Base-by-base conservation (phyloP, 1,284 basidiomycete genomes). In the Porphyrellus sp. region DNA sequence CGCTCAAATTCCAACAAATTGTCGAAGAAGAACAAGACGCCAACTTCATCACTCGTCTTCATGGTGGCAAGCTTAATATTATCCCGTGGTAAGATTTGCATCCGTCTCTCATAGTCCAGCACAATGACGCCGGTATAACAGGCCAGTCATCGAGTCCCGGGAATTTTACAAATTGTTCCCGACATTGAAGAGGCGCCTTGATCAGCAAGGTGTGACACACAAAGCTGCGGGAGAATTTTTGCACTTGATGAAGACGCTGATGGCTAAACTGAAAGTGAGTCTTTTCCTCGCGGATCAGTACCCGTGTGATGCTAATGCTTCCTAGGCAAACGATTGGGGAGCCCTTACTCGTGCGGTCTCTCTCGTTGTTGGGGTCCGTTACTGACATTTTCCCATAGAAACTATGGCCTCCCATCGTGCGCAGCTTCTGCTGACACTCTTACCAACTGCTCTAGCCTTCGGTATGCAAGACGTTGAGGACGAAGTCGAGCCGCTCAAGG, bases 231-330 rank as follows among this genome's bases (percentile, higher is more conserved):
- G 78, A n/a, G 73, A 77, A 34, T 84, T 84, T 57, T 64, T 84
- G 15, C 74, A 78, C 31, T 77, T 75, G 0, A 65, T 84, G 59
- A 84, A 84, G 64, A 80, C 79, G 0, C 60, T 84, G 43, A 84
- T 85, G 82, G 82, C 82, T 4, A 85, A 84, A 55, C 63, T 84
- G 42, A 85, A 83, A 74, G 82, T 78, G 41, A 40, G 39, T 40
- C 13, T 42, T 24, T n/a, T 40, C 27, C 5, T 16, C 6, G 4
- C 30, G 23, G 21, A 28, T 18, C 6, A 21, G 1, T 13, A 16
- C 6, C 12, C 5, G 24, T 12, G 3, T 27, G 5, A 52, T 30
- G 20, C 27, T 55, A 13, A 53, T 28, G 8, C 27, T 27, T 31
- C 42, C 21, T 33, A 83, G 81, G 75, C 77, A 1, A 83, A 83